phyloP scores from a whole-genome alignment of 352 stramenopile genomes.

The Thalassiosira exigua region DNA sequence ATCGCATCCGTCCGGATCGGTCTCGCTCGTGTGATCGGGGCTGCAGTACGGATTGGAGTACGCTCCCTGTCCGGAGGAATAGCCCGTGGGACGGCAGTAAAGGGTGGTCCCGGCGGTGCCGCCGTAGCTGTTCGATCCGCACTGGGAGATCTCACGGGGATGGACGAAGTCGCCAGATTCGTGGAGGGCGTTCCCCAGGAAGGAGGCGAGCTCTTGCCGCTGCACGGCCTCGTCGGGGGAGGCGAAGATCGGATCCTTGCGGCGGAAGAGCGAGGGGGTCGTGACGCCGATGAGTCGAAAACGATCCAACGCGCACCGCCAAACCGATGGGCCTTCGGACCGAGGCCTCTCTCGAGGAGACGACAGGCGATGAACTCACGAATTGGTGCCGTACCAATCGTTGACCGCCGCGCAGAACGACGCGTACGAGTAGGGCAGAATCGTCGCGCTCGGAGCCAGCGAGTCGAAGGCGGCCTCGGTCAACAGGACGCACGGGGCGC shows the following conservation, averaged over 20 bases:
- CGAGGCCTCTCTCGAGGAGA: neutral
- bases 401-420: conserved; percentile 31
- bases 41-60: conserved; percentile 27
- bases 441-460: conserved; percentile 10
- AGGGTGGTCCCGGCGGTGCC: neutral
- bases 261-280: neutral
- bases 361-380: conserved; percentile 4
- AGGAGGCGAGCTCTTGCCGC: conserved; percentile 7
- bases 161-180: neutral
- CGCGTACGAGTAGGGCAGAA: conserved; percentile 34
- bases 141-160: neutral
- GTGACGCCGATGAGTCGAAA: neutral
- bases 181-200: conserved; percentile 15
- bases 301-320: no score
- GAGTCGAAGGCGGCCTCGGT: conserved; percentile 20
- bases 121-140: neutral
- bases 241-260: conserved; percentile 4
- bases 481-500: no score
- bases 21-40: neutral
- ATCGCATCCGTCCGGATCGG: conserved; percentile 36
- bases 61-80: neutral
- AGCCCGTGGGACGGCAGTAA: conserved; percentile 26
- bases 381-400: conserved; percentile 9
- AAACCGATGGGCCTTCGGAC: neutral
- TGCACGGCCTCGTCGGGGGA: neutral